phyloP scores from a whole-genome alignment of 2,329 filamentous ascomycete species.

The Triangularia verruculosa region DNA sequence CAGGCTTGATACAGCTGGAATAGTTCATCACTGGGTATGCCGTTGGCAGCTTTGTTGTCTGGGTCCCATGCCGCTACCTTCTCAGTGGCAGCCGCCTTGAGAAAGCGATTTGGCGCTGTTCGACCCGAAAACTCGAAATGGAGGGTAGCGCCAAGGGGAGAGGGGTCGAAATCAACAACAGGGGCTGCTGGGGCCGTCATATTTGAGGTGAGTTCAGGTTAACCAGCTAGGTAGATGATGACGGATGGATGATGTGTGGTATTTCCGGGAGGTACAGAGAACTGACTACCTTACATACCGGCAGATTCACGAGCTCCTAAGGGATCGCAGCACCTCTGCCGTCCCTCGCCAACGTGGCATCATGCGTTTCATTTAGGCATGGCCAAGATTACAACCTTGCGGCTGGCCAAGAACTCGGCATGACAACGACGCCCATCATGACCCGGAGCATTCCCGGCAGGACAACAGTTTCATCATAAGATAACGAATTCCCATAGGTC shows the following conservation, averaged over 20 bases:
- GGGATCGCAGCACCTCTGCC: no score
- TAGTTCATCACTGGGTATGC: constrained; percentile 37
- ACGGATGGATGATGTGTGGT: no score
- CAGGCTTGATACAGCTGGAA: constrained; percentile 57
- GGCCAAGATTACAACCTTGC: not conserved
- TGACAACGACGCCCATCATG: not conserved
- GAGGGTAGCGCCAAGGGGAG: constrained; percentile 36
- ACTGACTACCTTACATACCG: no score
- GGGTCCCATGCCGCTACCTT: constrained; percentile 59
- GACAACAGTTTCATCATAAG: not conserved
- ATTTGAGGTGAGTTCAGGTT: not conserved
- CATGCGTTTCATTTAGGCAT: not conserved
- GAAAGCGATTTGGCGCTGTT: constrained; percentile 58
- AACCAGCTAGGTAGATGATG: not conserved
- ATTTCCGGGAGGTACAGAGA: no score
- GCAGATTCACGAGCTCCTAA: not conserved
- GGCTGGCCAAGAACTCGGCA: not conserved
- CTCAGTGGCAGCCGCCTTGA: constrained; percentile 67
- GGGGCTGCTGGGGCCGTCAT: not conserved
- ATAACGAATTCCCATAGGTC: not conserved
- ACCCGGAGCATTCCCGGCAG: not conserved
- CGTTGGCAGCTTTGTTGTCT: constrained; percentile 48
- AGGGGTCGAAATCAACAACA: not conserved
- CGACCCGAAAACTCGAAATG: constrained; percentile 49
- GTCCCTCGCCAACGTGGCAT: not conserved